Percentiles rank a stretch among this genome's conserved stretches.
Evolutionary conservation across 2,329 filamentous ascomycete species (phyloP).

Genomic region (Coniella lustricola): DNA sequence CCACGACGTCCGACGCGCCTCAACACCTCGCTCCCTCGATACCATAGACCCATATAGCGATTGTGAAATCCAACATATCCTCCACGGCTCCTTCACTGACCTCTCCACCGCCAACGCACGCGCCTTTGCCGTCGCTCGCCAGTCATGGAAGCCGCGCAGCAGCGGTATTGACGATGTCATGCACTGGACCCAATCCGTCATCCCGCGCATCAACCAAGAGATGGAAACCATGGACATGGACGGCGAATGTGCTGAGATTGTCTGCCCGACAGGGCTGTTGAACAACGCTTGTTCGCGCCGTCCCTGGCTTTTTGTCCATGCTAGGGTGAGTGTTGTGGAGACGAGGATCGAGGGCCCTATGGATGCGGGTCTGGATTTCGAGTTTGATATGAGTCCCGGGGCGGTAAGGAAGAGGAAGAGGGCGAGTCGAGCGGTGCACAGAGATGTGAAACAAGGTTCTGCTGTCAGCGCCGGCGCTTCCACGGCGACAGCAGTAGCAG

Average conservation of each 20-base stretch:
- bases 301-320: conserved; percentile 6
- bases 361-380: conserved; percentile 2
- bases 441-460: not conserved
- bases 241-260: not conserved
- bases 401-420: no score
- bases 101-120: conserved; percentile 6
- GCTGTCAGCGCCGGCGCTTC: not conserved
- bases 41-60: not conserved
- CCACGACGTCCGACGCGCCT: no score
- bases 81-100: conserved; percentile 2
- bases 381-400: not conserved
- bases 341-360: conserved; percentile 3
- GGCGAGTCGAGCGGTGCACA: no score
- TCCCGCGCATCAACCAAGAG: not conserved
- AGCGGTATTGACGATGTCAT: not conserved
- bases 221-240: conserved; percentile 1
- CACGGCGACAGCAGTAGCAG: not conserved
- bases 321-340: conserved; percentile 1
- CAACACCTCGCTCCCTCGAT: not conserved
- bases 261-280: not conserved
- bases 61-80: not conserved
- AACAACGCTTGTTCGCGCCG: not conserved
- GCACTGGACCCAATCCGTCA: not conserved
- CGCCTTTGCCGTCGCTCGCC: conserved; percentile 1
- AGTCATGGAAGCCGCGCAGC: conserved; percentile 2